Conservation (phyloP, 441 rosid genomes). For the Gossypium aridum region DNA sequence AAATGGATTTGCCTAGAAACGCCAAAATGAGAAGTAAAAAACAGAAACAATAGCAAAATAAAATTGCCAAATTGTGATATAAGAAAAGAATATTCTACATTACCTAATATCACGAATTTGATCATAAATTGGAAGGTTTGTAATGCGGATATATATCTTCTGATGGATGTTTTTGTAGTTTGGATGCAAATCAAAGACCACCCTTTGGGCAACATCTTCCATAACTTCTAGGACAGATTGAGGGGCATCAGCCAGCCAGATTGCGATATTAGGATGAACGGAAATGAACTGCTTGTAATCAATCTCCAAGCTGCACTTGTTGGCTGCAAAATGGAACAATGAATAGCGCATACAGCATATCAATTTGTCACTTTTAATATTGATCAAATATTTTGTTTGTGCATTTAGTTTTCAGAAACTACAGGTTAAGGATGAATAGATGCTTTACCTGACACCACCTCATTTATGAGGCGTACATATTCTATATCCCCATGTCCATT, state of each 20-base stretch:
- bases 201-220: constrained; percentile 82
- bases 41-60: not conserved
- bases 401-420: not conserved
- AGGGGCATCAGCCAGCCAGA: constrained; percentile 98
- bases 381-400: not conserved
- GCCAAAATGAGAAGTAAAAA: constrained; percentile 6
- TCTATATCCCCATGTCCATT: constrained; percentile 61
- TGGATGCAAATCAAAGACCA: constrained; percentile 81
- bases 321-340: constrained; percentile 51
- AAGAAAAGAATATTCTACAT: constrained; percentile 1
- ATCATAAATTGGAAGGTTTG: constrained; percentile 90
- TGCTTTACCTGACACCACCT: constrained; percentile 80
- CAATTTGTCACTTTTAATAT: not conserved
- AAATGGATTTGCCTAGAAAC: constrained; percentile 84
- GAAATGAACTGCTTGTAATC: constrained; percentile 88
- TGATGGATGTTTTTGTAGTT: constrained; percentile 82
- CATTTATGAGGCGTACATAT: constrained; percentile 77
- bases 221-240: constrained; percentile 95
- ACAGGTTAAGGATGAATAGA: constrained; percentile 1
- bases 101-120: constrained; percentile 94
- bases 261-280: constrained; percentile 92
- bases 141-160: constrained; percentile 77
- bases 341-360: not conserved
- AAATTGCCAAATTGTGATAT: not conserved
- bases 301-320: constrained; percentile 86